A percentile compares a stretch with the other conserved stretches of the same genome.
phyloP scores from a whole-genome alignment of 1,139 yeast species.

The Pneumocystis jirovecii region DNA sequence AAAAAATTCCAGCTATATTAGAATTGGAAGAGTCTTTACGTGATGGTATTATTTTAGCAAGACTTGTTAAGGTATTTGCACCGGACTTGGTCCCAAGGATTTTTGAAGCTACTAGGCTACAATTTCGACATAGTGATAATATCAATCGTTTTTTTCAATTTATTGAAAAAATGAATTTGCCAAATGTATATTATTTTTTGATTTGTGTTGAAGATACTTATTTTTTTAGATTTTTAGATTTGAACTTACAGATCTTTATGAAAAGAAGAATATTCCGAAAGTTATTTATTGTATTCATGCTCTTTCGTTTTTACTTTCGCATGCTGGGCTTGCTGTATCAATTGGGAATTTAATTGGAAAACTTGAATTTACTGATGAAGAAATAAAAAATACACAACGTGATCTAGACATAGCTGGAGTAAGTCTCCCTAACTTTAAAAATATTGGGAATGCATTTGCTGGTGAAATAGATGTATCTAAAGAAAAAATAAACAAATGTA shows the following conservation, averaged over 20 bases:
- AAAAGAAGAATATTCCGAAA: constrained; percentile 81
- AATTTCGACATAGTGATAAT: constrained; percentile 85
- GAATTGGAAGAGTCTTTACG: constrained; percentile 52
- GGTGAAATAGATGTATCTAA: constrained; percentile 20
- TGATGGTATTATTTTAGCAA: constrained; percentile 77
- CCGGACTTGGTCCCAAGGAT: constrained; percentile 48
- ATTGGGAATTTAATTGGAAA: constrained; percentile 52
- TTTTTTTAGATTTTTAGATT: constrained; percentile 6
- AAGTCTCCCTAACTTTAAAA: constrained; percentile 29
- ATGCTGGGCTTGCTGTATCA: constrained; percentile 41
- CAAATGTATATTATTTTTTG: constrained; percentile 28
- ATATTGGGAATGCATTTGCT: constrained; percentile 26
- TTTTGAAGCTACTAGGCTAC: constrained; percentile 47
- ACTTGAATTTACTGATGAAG: constrained; percentile 49
- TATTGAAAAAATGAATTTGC: constrained; percentile 56
- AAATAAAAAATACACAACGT: constrained; percentile 52
- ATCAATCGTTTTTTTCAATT: constrained; percentile 72
- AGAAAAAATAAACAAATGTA: constrained; percentile 21
- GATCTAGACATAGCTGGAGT: constrained; percentile 38
- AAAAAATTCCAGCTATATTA: constrained; percentile 36
- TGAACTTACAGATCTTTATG: constrained; percentile 55
- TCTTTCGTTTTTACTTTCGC: constrained; percentile 52
- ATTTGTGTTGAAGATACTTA: neutral
- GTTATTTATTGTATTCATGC: constrained; percentile 92
- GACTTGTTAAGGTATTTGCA: constrained; percentile 54